Percentiles rank a stretch among this genome's conserved stretches.
Conservation (phyloP, 2,329 filamentous ascomycete genomes). For the Exophiala alcalophila region DNA sequence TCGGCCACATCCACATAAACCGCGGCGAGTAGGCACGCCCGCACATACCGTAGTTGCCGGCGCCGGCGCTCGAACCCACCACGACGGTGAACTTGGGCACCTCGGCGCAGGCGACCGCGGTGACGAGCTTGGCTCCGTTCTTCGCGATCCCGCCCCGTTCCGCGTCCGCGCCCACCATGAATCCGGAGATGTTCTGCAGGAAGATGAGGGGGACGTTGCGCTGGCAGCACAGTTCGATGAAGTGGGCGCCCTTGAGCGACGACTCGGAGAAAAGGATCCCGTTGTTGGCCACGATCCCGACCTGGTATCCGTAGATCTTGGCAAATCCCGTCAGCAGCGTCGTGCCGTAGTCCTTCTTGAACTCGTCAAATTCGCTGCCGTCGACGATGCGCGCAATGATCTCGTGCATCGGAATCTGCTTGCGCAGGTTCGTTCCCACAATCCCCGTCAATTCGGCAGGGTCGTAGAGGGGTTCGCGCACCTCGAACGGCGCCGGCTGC, state of each 20-base stretch:
- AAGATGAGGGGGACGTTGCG: slow-evolving; percentile 87
- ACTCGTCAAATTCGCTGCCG: slow-evolving; percentile 84
- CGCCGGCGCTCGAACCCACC: slow-evolving; percentile 87
- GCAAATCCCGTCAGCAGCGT: slow-evolving; percentile 92
- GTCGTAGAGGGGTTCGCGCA: slow-evolving; percentile 75
- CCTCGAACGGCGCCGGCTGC: slow-evolving; percentile 40
- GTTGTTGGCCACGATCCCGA: slow-evolving; percentile 94
- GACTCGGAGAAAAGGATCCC: slow-evolving; percentile 90
- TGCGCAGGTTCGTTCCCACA: slow-evolving; percentile 82
- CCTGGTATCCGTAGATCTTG: slow-evolving; percentile 80
- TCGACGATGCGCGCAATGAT: slow-evolving; percentile 92
- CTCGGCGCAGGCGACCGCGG: slow-evolving; percentile 86
- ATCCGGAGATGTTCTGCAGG: slow-evolving; percentile 93
- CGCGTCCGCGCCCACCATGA: slow-evolving; percentile 94
- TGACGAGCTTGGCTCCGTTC: slow-evolving; percentile 95
- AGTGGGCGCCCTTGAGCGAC: slow-evolving; percentile 90
- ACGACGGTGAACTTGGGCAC: slow-evolving; percentile 98
- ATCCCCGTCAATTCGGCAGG: slow-evolving; percentile 80
- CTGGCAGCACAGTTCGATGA: slow-evolving; percentile 90
- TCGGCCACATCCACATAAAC: slow-evolving; percentile 96
- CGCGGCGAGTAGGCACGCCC: slow-evolving; percentile 88
- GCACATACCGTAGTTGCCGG: slow-evolving; percentile 98
- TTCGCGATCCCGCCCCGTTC: slow-evolving; percentile 96
- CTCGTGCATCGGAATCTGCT: slow-evolving; percentile 80
- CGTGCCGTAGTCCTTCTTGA: slow-evolving; percentile 86